Evolutionary conservation across 2,329 filamentous ascomycete genomes (phyloP).

Genomic region (Rhinocladiella similis): DNA sequence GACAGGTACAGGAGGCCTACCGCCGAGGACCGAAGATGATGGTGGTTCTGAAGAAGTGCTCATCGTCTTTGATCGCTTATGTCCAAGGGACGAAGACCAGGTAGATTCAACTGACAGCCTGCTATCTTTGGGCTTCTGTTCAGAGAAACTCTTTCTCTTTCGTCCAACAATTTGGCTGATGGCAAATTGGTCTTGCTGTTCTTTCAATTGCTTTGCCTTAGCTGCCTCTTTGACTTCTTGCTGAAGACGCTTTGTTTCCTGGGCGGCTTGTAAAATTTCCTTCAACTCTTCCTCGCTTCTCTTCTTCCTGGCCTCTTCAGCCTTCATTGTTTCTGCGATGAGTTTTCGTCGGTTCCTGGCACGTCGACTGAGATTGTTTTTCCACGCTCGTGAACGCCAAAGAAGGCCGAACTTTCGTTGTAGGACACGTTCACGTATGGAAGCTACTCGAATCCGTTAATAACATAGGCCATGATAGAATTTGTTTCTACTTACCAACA

Average conservation of each 20-base stretch:
- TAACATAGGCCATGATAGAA: not conserved
- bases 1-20: not conserved
- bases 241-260: conserved; percentile 25
- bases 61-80: conserved; percentile 31
- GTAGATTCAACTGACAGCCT: conserved; percentile 46
- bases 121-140: conserved; percentile 82
- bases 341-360: conserved; percentile 38
- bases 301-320: conserved; percentile 24
- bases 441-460: conserved; percentile 19
- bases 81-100: conserved; percentile 7
- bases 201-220: conserved; percentile 2
- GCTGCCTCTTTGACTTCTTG: conserved; percentile 17
- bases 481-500: conserved; percentile 15
- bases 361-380: conserved; percentile 35
- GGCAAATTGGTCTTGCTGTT: conserved; percentile 1
- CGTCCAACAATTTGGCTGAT: conserved; percentile 23
- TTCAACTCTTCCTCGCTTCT: conserved; percentile 26
- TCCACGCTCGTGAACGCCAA: conserved; percentile 41
- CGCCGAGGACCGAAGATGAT: not conserved
- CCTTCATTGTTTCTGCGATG: conserved; percentile 28
- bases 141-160: conserved; percentile 48
- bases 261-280: conserved; percentile 24
- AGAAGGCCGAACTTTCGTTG: conserved; percentile 36
- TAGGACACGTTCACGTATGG: conserved; percentile 35
- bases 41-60: conserved; percentile 15